Evolutionary conservation across 306 rosid species (phyloP), one percentile per base, ranked within the genome.

Genomic region (Casuarina equisetifolia): DNA sequence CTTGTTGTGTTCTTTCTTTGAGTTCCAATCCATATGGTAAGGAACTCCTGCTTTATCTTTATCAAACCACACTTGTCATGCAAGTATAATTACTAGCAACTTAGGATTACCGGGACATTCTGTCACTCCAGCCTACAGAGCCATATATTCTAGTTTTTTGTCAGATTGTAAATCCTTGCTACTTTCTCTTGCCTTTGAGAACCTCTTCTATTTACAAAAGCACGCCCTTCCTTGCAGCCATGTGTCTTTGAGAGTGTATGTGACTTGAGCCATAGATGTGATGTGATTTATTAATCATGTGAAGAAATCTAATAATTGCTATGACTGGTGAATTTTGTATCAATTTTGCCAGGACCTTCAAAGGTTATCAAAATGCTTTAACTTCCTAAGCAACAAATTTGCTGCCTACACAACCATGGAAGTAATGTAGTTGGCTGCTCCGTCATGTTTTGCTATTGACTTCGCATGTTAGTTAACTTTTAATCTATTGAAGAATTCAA

Each of bases 1-100:
- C 44, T 43, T 54, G 0, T 36, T 58, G 19, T 15, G 12, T 1
- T 13, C 12, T 12, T 62, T n/a, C 69, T 38, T 62, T 36, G n/a
- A 62, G 69, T 62, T 62, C 69, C 69, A 12, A 70, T 75, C 54
- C 69, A 67, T 43, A 9, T 32, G 59, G 58, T 38, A 71, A 40
- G 46, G 77, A 62, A 70, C 54, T 20, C 55, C 32, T 43, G 11
- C 19, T 75, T 10, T 54, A 44, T 74, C 51, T 12, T 74, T 44
- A 73, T 50, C 51, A 48, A 68, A 39, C 46, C 50, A 45, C 52
- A 70, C 50, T 39, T 66, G 48, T 50, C 49, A 10, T 68, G 81
- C 69, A 57, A 40, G 15, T 73, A 12, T 68, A 42, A 32, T 48
- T 49, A 9, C 59, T 42, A 57, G 9, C 36, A 76, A 76, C 9